Evolutionary conservation across 192 early-diverging fungal species (phyloP).

Genomic region (Entomortierella beljakovae): DNA sequence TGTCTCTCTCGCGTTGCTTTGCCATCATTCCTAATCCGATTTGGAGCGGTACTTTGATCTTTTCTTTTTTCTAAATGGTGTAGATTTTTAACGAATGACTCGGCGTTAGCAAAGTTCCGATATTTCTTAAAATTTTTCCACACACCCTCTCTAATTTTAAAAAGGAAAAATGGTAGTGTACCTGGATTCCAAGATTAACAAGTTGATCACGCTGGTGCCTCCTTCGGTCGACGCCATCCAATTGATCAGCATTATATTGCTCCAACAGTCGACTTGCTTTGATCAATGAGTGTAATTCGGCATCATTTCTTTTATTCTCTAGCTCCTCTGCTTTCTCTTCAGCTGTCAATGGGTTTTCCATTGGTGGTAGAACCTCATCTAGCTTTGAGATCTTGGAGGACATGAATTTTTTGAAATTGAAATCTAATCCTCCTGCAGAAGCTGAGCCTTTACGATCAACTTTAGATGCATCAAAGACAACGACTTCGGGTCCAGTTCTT

Average conservation of each 20-base stretch:
- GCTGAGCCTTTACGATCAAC: constrained; percentile 23
- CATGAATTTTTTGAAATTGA: constrained; percentile 52
- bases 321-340: constrained; percentile 47
- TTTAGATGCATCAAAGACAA: constrained; percentile 48
- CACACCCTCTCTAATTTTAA: no score
- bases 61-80: constrained; percentile 33
- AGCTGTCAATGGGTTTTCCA: constrained; percentile 42
- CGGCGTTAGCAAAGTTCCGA: neutral
- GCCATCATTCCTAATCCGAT: constrained; percentile 47
- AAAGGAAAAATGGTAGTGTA: constrained; percentile 1
- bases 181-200: constrained; percentile 45
- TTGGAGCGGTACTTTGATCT: constrained; percentile 31
- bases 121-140: neutral
- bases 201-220: constrained; percentile 45
- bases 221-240: constrained; percentile 45
- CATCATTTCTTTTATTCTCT: constrained; percentile 41
- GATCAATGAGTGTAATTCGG: constrained; percentile 39
- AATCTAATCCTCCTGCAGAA: constrained; percentile 13
- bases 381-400: constrained; percentile 50
- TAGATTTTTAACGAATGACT: neutral
- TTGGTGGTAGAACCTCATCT: constrained; percentile 37
- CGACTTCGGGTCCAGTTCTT: constrained; percentile 26
- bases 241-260: constrained; percentile 44
- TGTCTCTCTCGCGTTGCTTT: constrained; percentile 48
- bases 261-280: constrained; percentile 44